Evolutionary conservation across 139 green algal species (phyloP).

Genomic region (Chlorella sp.): DNA sequence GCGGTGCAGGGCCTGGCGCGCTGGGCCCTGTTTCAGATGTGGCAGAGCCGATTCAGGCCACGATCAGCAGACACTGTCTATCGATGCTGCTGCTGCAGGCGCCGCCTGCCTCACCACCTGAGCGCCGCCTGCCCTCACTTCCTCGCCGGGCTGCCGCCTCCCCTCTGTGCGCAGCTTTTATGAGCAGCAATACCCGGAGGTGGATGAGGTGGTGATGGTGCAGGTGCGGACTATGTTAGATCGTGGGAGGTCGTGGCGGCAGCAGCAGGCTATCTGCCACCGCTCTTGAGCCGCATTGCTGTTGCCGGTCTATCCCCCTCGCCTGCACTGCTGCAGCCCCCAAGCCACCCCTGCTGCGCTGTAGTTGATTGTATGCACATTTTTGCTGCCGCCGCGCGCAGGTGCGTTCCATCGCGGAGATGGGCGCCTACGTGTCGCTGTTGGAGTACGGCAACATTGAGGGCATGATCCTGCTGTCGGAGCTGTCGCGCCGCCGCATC

Average conservation of each 20-base stretch:
- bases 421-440: constrained; percentile 98
- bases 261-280: too few relatives aligned
- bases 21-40: too few relatives aligned
- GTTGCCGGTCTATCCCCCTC: too few relatives aligned
- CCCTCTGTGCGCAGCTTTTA: constrained; percentile 82
- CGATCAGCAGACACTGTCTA: too few relatives aligned
- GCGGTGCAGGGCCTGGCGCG: too few relatives aligned
- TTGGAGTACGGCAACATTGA: constrained; percentile 95
- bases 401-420: constrained; percentile 89
- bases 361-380: not conserved
- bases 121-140: not conserved
- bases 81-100: not conserved
- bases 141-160: too few relatives aligned
- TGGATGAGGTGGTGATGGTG: constrained; percentile 99
- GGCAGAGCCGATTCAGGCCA: too few relatives aligned
- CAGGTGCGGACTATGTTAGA: constrained; percentile 77
- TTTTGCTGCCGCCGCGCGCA: not conserved
- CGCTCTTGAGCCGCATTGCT: too few relatives aligned
- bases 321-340: not conserved
- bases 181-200: constrained; percentile 92
- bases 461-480: constrained; percentile 99
- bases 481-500: constrained; percentile 98
- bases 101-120: too few relatives aligned
- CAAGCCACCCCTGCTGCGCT: not conserved
- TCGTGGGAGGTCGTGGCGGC: too few relatives aligned